These are phyloP conservation scores for Claviceps spartinae DNA, from an alignment of 2,329 filamentous ascomycete genomes.

Conservation along the genomic window DNA sequence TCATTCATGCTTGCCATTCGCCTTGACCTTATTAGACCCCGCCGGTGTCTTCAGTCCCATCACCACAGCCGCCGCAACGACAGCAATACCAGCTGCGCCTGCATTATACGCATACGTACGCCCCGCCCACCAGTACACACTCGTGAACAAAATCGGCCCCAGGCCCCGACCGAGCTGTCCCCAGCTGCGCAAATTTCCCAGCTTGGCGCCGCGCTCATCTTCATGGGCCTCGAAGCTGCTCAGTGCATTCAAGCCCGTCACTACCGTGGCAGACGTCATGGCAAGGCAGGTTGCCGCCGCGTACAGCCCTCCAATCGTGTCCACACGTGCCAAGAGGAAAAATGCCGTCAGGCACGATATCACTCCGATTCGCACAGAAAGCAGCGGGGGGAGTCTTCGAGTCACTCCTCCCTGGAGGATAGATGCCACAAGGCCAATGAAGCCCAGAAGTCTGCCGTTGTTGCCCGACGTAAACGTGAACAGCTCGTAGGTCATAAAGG, in stretches of 20 bases:
- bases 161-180: slow-evolving; percentile 81
- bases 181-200: slow-evolving; percentile 68
- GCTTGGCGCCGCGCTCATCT: slow-evolving; percentile 69
- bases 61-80: slow-evolving; percentile 59
- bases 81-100: slow-evolving; percentile 68
- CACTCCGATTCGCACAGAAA: slow-evolving; percentile 69
- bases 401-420: slow-evolving; percentile 90
- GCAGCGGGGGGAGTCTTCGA: slow-evolving; percentile 66
- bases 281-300: slow-evolving; percentile 71
- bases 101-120: slow-evolving; percentile 71
- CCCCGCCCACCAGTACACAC: slow-evolving; percentile 96
- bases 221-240: slow-evolving; percentile 79
- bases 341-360: slow-evolving; percentile 68
- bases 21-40: slow-evolving; percentile 11
- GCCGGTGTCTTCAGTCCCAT: slow-evolving; percentile 53
- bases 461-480: slow-evolving; percentile 69
- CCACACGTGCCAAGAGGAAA: slow-evolving; percentile 58
- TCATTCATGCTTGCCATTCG: slow-evolving; percentile 5
- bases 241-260: slow-evolving; percentile 82
- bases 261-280: slow-evolving; percentile 84
- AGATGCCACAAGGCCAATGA: slow-evolving; percentile 81
- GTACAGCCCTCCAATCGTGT: slow-evolving; percentile 59
- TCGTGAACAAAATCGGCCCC: slow-evolving; percentile 83
- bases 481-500: slow-evolving; percentile 93
- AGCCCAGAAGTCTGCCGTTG: slow-evolving; percentile 77